Evolutionary conservation across 148 eudicot species (phyloP), one percentile per base, ranked within the genome.

Genomic region (Vaccinium darrowii): DNA sequence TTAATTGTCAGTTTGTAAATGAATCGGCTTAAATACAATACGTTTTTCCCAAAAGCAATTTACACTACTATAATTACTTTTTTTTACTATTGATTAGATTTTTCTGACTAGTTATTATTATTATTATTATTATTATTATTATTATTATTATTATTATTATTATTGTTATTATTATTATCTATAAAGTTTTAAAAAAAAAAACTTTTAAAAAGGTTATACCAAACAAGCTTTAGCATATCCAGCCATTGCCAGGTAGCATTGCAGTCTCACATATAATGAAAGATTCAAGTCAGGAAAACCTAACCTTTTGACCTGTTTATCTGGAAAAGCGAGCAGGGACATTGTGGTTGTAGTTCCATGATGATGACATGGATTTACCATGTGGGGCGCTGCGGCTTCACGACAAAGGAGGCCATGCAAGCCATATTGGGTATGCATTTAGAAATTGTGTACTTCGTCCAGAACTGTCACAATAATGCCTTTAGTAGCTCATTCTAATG

Each of bases 341-440:
- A 30, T 39, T 87, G 75, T 52, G 69, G 53, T 53, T 88, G 87
- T 82, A 96, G 98, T 88, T 95, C 81, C 98, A 96, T 75, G 99
- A 96, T 92, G 99, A 96, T 92, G 98, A 97, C 88, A 91, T 94
- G 98, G 83, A 86, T 85, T 91, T 95, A 88, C 95, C 94, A 25
- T 93, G 98, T 84, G 98, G 99, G 77, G 96, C 95, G 65, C 93
- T 97, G 83, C 95, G 98, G 30, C 91, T 97, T 86, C 88, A 94
- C 50, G 87, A 78, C 72, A 88, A 86, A 82, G 98, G 98, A 83
- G 95, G 94, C 80, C 98, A 97, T 90, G 92, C 91, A 83, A 87
- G 98, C 84, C 99, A 97, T 81, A 94, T 94, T 53, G 98, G 99
- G 99, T 96, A 96, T 86, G 83, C 39, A 63, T 75, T 39, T 33